Base-by-base conservation (phyloP, 1,284 basidiomycete genomes). In the Neolentinus lepideus region DNA sequence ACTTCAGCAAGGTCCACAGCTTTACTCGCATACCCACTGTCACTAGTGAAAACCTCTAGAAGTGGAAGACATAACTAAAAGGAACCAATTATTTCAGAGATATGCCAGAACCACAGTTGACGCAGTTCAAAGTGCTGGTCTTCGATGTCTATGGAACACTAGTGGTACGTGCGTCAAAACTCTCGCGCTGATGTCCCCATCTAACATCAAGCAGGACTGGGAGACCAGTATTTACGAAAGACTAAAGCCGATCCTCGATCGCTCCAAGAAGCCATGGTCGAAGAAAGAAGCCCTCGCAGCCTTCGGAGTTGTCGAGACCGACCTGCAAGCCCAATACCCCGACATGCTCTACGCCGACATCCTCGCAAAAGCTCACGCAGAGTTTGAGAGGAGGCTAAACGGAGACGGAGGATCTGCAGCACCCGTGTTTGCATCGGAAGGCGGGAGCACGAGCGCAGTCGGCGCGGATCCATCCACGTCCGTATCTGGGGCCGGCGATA, bases 141-240 rank as follows among this genome's bases (percentile, higher is more conserved):
- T 83, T 84, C 61, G 87, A 90, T 61, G 83, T 86, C 57, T 89
- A 88, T 61, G 85, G 83, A 12, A 90, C 87, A 1, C 76, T 89
- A 46, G 68, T 81, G 33, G 81, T 83, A 63, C 54, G 75, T 67
- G 4, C 2, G 45, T 27, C 3, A 38, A 2, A 51, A 36, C 47
- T 16, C 12, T 48, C 8, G 26, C 16, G 27, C 22, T 52, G 35
- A 22, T 10, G 52, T 36, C 25, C 35, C 50, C 52, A 52, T 31
- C 50, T 57, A 57, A 52, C n/a, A 11, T 53, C 6, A 4, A 3
- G 24, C 60, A 85, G 82, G 84, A 90, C 65, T 90, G 87, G 86
- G 86, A 90, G 66, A 75, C 76, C 3, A 83, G 83, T 16, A 77
- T 90, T 48, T 79, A 77, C 66, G 64, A 72, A 11, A 76, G 71